Base-by-base conservation (phyloP, 306 rosid species). In the Quercus ilex region DNA sequence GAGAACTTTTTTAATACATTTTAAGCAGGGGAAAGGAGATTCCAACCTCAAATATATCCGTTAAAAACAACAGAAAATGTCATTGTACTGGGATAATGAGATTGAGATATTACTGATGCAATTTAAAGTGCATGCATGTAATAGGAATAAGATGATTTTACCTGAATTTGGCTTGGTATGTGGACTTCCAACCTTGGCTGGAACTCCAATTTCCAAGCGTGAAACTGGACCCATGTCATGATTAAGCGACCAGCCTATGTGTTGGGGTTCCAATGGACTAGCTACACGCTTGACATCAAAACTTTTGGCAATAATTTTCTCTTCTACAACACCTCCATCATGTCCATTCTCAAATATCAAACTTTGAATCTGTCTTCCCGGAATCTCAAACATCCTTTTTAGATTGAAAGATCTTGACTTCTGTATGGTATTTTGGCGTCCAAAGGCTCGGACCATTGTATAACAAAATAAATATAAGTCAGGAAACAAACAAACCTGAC, bases 391-490 rank as follows among this genome's bases (percentile, higher is more conserved):
- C 93, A 90, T 88, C 83, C 52, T 90, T 52, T 78, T 88, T n/a
- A 93, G 59, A 71, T 89, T 87, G 80, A 96, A 96, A 28, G 99
- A 93, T 83, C 33, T 86, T 0, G 88, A 77, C 72, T 93, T 90
- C 73, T 90, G 97, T 85, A 91, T 74, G 78, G 85, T 87, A 15
- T 33, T 18, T 78, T 83, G 89, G 25, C 83, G 80, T 38, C 79
- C 30, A 49, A 90, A 84, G 49, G 93, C 83, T 30, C 94, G 83
- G 89, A 89, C 94, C 97, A 95, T 93, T n/a, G 76, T 87, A 77
- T 56, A 67, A 38, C 21, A 57, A 23, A 79, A n/a, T 57, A 59
- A 38, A 3, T 46, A 72, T 13, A 82, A 67, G 78, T 77, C 83
- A 82, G 55, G 79, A 74, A 35, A 59, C 6, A 63, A 69, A 43